phyloP scores from a whole-genome alignment of 2,329 filamentous ascomycete species.

The Tolypocladium album region DNA sequence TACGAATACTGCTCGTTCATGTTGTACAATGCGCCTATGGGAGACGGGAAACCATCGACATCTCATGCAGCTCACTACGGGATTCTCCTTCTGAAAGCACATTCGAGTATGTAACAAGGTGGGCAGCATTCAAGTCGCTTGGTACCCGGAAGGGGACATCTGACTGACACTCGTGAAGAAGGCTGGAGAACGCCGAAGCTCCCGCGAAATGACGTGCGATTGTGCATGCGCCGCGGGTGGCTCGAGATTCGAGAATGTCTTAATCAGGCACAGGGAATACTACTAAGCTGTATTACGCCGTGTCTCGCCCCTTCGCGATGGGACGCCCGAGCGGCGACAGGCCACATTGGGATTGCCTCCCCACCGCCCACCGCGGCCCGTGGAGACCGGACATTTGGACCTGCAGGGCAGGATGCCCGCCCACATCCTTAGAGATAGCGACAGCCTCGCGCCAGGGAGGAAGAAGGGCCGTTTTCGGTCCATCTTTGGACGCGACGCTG shows the following conservation, averaged over 20 bases:
- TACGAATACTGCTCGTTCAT: neutral
- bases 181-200: neutral
- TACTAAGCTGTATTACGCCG: neutral
- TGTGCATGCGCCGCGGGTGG: neutral
- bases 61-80: neutral
- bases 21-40: neutral
- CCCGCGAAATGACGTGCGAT: neutral
- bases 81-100: neutral
- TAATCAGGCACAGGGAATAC: neutral
- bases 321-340: neutral
- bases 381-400: neutral
- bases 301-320: neutral
- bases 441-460: neutral
- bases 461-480: neutral
- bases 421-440: neutral
- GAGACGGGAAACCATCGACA: neutral
- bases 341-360: neutral
- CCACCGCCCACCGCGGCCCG: neutral
- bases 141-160: neutral
- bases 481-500: neutral
- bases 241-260: neutral
- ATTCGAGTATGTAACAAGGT: neutral
- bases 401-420: neutral
- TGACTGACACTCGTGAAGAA: neutral
- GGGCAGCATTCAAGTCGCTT: neutral